Evolutionary conservation across 2,329 filamentous ascomycete species (phyloP).

Genomic region (Stachybotrys echinatus): DNA sequence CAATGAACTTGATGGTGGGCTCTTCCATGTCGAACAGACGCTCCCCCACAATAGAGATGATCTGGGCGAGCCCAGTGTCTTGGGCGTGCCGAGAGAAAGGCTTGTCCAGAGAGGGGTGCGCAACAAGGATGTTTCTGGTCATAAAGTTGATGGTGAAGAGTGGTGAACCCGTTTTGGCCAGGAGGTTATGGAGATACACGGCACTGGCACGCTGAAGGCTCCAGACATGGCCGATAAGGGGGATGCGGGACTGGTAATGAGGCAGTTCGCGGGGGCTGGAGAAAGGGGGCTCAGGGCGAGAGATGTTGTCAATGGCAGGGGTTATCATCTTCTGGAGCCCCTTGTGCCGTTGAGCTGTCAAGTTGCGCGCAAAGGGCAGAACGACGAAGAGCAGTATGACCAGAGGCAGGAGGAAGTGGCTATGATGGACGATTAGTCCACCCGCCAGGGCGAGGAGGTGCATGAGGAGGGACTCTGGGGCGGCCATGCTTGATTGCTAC

Average conservation of each 20-base stretch:
- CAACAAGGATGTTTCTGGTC: conserved; percentile 18
- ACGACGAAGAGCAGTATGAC: not conserved
- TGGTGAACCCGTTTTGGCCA: conserved; percentile 9
- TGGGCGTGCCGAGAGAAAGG: conserved; percentile 18
- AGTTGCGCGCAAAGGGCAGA: not conserved
- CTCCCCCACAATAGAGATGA: conserved; percentile 21
- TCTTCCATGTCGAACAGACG: conserved; percentile 18
- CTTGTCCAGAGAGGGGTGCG: conserved; percentile 20
- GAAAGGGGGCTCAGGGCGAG: not conserved
- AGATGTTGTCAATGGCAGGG: not conserved
- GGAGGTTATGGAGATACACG: not conserved
- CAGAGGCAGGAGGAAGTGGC: not conserved
- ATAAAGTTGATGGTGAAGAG: conserved; percentile 24
- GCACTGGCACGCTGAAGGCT: not conserved
- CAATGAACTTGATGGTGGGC: conserved; percentile 15
- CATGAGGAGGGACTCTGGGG: not conserved
- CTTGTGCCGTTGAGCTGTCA: not conserved
- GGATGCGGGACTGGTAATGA: not conserved
- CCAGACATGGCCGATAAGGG: not conserved
- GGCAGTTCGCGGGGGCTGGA: not conserved
- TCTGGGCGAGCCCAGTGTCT: conserved; percentile 22
- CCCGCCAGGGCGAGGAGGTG: not conserved
- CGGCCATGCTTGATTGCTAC: not conserved
- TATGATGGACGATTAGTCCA: not conserved
- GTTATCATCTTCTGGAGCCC: not conserved